Percentiles rank a stretch among this genome's conserved stretches.
Conservation (phyloP, 768 basidiomycete genomes). For the Suillus spraguei region DNA sequence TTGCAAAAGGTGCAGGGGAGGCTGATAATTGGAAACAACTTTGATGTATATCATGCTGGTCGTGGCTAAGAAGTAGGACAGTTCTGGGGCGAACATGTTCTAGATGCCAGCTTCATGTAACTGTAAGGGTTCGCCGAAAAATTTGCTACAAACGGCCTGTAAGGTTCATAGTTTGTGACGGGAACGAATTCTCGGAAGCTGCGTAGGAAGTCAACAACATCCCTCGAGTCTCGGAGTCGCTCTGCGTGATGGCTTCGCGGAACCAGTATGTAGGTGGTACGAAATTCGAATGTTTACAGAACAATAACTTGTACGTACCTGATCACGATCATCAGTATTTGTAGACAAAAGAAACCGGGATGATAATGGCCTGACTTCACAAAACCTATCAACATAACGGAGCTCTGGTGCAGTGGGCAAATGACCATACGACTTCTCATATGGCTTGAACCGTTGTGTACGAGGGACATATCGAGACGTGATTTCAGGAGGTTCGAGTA, state of each 20-base stretch:
- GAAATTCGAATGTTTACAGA: no score
- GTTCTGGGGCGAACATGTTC: slow-evolving; percentile 26
- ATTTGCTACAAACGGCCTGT: slow-evolving; percentile 22
- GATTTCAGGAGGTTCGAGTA: no score
- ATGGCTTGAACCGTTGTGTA: no score
- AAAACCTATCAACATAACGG: no score
- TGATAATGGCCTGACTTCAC: no score
- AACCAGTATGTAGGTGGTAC: neutral
- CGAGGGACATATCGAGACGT: no score
- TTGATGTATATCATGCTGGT: slow-evolving; percentile 24
- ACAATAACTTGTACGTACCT: no score
- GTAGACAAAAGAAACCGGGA: no score
- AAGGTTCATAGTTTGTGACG: slow-evolving; percentile 24
- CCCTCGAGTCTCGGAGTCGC: neutral
- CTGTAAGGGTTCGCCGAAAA: slow-evolving; percentile 12
- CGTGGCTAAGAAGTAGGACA: slow-evolving; percentile 23
- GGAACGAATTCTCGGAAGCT: slow-evolving; percentile 22
- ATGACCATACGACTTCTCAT: no score
- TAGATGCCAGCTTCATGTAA: slow-evolving; percentile 21
- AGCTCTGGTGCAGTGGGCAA: no score
- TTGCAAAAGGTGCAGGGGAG: neutral
- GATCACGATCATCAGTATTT: no score
- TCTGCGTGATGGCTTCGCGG: slow-evolving; percentile 3
- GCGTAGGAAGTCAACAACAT: neutral
- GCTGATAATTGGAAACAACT: slow-evolving; percentile 25